A percentile compares a stretch with the other conserved stretches of the same genome.
Conservation (phyloP, 805 yeast genomes). For the Candida vaughaniae region DNA sequence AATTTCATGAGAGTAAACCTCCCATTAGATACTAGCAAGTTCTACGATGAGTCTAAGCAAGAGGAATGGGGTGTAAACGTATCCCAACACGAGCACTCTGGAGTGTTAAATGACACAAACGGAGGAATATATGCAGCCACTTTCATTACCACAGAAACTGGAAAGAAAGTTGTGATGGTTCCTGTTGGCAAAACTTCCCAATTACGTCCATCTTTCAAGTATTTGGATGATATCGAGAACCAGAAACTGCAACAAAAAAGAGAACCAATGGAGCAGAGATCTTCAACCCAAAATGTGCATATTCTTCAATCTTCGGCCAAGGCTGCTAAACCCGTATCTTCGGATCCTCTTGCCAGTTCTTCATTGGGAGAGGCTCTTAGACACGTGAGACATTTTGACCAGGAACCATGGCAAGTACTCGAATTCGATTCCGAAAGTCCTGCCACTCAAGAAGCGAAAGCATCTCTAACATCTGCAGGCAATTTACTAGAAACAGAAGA, state of each 20-base stretch:
- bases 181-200: slow-evolving; percentile 72
- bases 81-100: slow-evolving; percentile 62
- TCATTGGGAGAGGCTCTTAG: slow-evolving; percentile 41
- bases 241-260: slow-evolving; percentile 40
- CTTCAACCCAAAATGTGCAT: slow-evolving; percentile 32
- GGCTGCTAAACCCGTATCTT: slow-evolving; percentile 11
- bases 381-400: slow-evolving; percentile 39
- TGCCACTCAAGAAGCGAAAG: slow-evolving; percentile 16
- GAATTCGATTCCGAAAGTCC: slow-evolving; percentile 12
- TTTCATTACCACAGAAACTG: slow-evolving; percentile 20
- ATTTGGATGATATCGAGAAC: slow-evolving; percentile 62
- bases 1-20: slow-evolving; percentile 71
- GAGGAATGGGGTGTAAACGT: slow-evolving; percentile 63
- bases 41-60: slow-evolving; percentile 64
- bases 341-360: slow-evolving; percentile 16
- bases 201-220: slow-evolving; percentile 76
- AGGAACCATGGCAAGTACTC: slow-evolving; percentile 38
- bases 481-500: slow-evolving; percentile 13
- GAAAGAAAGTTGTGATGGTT: slow-evolving; percentile 52
- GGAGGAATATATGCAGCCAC: slow-evolving; percentile 45
- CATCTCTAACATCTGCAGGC: too few species aligned
- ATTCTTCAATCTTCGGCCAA: slow-evolving; percentile 43
- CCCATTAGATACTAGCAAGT: slow-evolving; percentile 67
- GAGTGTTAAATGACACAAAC: slow-evolving; percentile 58
- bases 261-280: slow-evolving; percentile 26